phyloP scores from a whole-genome alignment of 2,329 filamentous ascomycete genomes.

The Trichoderma endophyticum region DNA sequence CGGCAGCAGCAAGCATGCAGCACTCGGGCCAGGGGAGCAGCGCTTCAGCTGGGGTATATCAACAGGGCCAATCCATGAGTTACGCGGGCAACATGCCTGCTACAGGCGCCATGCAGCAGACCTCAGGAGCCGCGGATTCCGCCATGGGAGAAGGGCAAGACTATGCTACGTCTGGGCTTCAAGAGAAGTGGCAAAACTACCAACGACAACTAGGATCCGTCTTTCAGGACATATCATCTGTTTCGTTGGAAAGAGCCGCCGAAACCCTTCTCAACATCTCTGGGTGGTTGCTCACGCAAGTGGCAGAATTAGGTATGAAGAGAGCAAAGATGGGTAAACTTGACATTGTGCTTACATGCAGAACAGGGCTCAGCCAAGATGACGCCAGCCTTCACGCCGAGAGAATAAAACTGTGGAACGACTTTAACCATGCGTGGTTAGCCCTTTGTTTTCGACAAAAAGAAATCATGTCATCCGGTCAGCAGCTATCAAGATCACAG shows the following conservation, averaged over 20 bases:
- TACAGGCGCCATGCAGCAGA: slow-evolving; percentile 45
- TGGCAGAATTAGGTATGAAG: slow-evolving; percentile 53
- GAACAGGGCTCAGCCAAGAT: slow-evolving; percentile 75
- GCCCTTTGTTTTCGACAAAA: slow-evolving; percentile 79
- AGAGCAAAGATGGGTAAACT: not conserved
- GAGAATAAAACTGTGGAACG: slow-evolving; percentile 82
- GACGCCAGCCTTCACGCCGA: slow-evolving; percentile 72
- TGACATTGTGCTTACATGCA: slow-evolving; percentile 21
- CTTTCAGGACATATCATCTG: slow-evolving; percentile 66
- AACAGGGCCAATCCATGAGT: slow-evolving; percentile 56
- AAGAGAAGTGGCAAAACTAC: slow-evolving; percentile 67
- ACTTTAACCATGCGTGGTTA: slow-evolving; percentile 94
- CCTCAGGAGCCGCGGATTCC: slow-evolving; percentile 38
- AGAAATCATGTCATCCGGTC: slow-evolving; percentile 63
- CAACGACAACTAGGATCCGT: slow-evolving; percentile 61
- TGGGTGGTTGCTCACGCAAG: slow-evolving; percentile 54
- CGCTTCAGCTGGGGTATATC: slow-evolving; percentile 60
- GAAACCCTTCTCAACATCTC: slow-evolving; percentile 53
- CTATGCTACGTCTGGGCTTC: slow-evolving; percentile 54
- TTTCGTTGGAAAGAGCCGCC: slow-evolving; percentile 48
- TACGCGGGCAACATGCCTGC: slow-evolving; percentile 48
- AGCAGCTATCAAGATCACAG: slow-evolving; percentile 55
- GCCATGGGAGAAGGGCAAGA: slow-evolving; percentile 55
- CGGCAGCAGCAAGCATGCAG: slow-evolving; percentile 56
- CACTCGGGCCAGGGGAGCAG: slow-evolving; percentile 47